A percentile compares a stretch with the other conserved stretches of the same genome.
Evolutionary conservation across 495 filamentous ascomycete genomes (phyloP).

Genomic region (Xylaria nigripes): DNA sequence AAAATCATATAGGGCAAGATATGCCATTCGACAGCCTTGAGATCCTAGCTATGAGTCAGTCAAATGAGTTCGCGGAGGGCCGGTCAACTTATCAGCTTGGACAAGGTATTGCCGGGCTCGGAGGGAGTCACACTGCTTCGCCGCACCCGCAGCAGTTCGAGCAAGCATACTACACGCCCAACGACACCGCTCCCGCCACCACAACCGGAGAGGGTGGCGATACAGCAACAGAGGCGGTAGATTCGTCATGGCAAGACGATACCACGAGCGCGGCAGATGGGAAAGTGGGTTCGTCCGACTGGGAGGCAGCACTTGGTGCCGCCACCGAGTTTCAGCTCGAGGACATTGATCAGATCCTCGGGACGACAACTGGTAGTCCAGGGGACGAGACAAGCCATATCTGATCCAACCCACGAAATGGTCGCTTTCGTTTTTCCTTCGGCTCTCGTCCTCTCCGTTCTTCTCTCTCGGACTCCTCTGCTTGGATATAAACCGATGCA

Average conservation of each 20-base stretch:
- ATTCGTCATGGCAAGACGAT: slow-evolving; percentile 19
- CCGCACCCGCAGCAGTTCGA: slow-evolving; percentile 22
- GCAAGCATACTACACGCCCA: slow-evolving; percentile 12
- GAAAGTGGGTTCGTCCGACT: slow-evolving; percentile 14
- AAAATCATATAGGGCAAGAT: not conserved
- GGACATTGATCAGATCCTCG: slow-evolving; percentile 20
- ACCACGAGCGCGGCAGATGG: slow-evolving; percentile 3
- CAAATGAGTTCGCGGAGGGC: not conserved
- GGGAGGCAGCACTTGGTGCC: slow-evolving; percentile 16
- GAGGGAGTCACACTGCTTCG: slow-evolving; percentile 1
- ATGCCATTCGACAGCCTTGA: slow-evolving; percentile 2
- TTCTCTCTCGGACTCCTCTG: not conserved
- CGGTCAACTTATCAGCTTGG: slow-evolving; percentile 4
- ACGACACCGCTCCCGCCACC: not conserved
- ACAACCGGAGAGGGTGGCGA: slow-evolving; percentile 1
- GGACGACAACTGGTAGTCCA: slow-evolving; percentile 18
- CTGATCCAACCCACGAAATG: no score
- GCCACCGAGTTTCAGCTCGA: slow-evolving; percentile 27
- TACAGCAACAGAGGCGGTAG: not conserved
- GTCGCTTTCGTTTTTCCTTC: not conserved
- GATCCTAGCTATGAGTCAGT: slow-evolving; percentile 1
- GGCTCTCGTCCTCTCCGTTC: not conserved
- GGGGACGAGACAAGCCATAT: slow-evolving; percentile 2
- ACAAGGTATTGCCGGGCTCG: not conserved
- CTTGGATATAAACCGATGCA: not conserved